A percentile compares a stretch with the other conserved stretches of the same genome.
Evolutionary conservation across 441 rosid species (phyloP).

Genomic region (Syzygium malaccense): DNA sequence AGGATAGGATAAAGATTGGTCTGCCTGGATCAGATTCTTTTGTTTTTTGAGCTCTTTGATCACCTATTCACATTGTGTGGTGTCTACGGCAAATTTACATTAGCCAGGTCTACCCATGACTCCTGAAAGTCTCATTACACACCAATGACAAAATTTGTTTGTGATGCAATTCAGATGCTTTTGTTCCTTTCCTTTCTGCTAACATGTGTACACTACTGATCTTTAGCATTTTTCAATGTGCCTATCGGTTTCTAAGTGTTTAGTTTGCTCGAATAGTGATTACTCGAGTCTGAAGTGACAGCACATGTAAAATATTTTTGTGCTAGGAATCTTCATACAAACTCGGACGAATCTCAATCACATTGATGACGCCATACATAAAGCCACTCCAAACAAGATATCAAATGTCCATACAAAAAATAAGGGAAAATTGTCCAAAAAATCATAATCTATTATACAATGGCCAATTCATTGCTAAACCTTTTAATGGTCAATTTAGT

Average conservation of each 20-base stretch:
- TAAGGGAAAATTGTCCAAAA: too few relatives aligned
- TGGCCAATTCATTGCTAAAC: neutral
- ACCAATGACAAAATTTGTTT: neutral
- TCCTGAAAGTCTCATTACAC: too few relatives aligned
- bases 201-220: slow-evolving; percentile 11
- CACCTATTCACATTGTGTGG: neutral
- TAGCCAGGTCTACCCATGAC: neutral
- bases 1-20: neutral
- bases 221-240: neutral
- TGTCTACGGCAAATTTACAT: neutral
- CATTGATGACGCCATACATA: neutral
- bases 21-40: neutral
- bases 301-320: neutral
- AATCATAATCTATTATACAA: too few relatives aligned
- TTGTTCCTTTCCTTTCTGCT: neutral
- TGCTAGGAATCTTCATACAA: neutral
- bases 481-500: too few relatives aligned
- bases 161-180: neutral
- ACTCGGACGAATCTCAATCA: neutral
- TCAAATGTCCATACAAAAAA: neutral
- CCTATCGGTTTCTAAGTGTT: neutral
- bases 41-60: neutral
- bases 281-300: neutral
- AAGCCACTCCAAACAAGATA: neutral
- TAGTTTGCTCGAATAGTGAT: neutral